A percentile compares a stretch with the other conserved stretches of the same genome.
Conservation (phyloP, 495 filamentous ascomycete species). For the Choiromyces venosus region DNA sequence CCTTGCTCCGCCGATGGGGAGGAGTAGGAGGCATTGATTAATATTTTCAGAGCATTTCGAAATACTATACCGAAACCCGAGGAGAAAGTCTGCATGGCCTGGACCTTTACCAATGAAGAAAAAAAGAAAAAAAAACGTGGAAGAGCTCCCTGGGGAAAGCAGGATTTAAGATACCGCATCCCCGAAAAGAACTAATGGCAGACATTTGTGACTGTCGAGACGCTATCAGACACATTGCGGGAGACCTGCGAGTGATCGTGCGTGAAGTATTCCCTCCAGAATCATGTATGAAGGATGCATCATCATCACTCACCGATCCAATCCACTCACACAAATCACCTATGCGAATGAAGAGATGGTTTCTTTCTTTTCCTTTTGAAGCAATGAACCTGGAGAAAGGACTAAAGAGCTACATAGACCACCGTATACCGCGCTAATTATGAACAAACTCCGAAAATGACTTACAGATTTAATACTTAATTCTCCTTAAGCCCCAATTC, state of each 20-base stretch:
- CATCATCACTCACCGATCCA: background rate
- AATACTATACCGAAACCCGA: background rate
- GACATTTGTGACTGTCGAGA: background rate
- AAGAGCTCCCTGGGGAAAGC: background rate
- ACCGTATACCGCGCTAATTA: background rate
- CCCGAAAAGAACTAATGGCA: background rate
- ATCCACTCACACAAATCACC: background rate
- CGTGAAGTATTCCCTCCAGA: background rate
- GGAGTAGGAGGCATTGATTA: background rate
- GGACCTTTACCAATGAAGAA: background rate
- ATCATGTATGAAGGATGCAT: background rate
- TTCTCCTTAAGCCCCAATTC: slow-evolving; percentile 16
- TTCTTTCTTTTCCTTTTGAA: background rate
- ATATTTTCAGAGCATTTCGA: background rate
- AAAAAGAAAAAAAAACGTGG: too few relatives aligned
- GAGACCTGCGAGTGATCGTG: background rate
- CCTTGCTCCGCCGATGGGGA: background rate
- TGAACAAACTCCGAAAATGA: background rate
- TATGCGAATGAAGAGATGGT: background rate
- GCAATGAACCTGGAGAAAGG: background rate
- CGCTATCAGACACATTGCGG: background rate
- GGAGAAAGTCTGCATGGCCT: background rate
- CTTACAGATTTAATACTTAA: background rate
- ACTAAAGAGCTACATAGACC: background rate
- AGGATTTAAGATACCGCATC: background rate